Evolutionary conservation across 164 flowering plant genomes (phyloP), one percentile per base, ranked within the genome.

Genomic region (Aristolochia californica): DNA sequence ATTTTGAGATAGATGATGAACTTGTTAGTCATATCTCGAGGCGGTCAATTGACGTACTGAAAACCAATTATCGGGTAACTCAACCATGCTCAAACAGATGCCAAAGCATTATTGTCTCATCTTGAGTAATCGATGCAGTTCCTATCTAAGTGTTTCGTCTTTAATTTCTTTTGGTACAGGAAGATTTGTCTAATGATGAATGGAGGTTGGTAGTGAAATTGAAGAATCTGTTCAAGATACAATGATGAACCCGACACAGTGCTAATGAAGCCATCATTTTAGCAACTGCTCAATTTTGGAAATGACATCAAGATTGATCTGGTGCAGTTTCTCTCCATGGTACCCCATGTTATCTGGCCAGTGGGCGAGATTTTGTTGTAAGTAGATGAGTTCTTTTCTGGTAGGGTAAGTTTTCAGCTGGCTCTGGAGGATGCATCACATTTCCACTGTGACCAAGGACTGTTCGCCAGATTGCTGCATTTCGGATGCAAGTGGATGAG

Each of bases 11-110:
- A 0, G 91, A 88, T 0, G 98, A 91, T 68, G 91, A 86, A 67
- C 95, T 91, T 68, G 95, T 88, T 53, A 91, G 98, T 72, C 91
- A 78, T 71, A 83, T 91, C 49, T 58, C 87, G 12, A 83, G 96
- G 70, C 77, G 30, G 49, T 91, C 98, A 14, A 83, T 91, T 45
- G 98, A 91, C 59, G 52, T 80, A 1, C 87, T 91, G 7, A 83
- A 88, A 76, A 70, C 79, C 28, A 83, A 84, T 67, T 89, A 84
- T 56, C 72, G 88, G 80, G 97, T 87, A 68, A 62, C 11, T 23
- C 26, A 34, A 2, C 40, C 40, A 34, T 3, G 10, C 40, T 34
- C 9, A 34, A 34, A 34, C 10, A 2, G 40, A 34, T 34, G 40
- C 10, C 40, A 34, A 5, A 34, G 40, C 40, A 34, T 2, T 12